A percentile compares a stretch with the other conserved stretches of the same genome.
phyloP scores from a whole-genome alignment of 495 filamentous ascomycete species.

The Talaromyces nanjingensis region DNA sequence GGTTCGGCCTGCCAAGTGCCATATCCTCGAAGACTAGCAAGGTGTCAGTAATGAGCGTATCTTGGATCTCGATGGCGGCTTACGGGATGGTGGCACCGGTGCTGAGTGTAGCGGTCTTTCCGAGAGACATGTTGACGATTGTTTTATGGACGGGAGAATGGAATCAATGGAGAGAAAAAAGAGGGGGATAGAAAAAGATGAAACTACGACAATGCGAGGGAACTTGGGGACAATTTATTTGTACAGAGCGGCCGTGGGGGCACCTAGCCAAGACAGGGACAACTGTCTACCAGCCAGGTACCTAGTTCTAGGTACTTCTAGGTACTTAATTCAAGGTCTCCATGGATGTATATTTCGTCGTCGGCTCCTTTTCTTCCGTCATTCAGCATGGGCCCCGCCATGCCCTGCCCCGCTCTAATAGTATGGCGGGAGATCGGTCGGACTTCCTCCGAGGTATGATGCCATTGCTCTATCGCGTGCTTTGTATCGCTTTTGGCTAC shows the following conservation, averaged over 20 bases:
- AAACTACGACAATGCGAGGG: background rate
- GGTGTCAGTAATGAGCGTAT: slow-evolving; percentile 9
- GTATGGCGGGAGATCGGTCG: background rate
- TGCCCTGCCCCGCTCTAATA: background rate
- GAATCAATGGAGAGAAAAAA: background rate
- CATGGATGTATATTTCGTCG: background rate
- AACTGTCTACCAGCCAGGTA: background rate
- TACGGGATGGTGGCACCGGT: slow-evolving; percentile 38
- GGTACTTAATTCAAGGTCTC: no score
- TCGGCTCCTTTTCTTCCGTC: background rate
- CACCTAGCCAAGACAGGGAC: background rate
- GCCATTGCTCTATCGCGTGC: background rate
- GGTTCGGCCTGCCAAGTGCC: slow-evolving; percentile 51
- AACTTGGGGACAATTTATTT: background rate
- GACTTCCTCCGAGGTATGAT: background rate
- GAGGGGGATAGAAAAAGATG: background rate
- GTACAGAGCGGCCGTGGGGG: background rate
- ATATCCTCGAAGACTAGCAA: slow-evolving; percentile 39
- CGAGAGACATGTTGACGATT: slow-evolving; percentile 35
- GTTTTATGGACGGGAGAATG: background rate
- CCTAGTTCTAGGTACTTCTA: background rate
- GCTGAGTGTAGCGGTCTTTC: slow-evolving; percentile 39
- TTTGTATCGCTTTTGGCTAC: background rate
- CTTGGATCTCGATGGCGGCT: slow-evolving; percentile 22
- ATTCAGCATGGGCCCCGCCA: slow-evolving; percentile 1